Evolutionary conservation across 306 rosid species (phyloP).

Genomic region (Datisca glomerata): DNA sequence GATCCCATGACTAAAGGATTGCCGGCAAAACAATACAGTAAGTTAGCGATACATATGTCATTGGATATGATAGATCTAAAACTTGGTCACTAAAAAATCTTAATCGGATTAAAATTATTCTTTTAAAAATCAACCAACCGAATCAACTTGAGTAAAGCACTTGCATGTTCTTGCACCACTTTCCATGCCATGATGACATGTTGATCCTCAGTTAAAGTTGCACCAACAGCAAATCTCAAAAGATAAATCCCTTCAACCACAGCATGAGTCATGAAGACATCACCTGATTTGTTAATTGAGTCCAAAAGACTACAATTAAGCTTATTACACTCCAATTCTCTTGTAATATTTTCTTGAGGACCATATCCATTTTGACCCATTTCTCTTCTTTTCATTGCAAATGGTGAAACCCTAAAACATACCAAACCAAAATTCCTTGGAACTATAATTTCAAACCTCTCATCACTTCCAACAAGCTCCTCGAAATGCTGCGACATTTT

Average conservation of each 20-base stretch:
- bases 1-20: no score
- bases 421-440: slow-evolving; percentile 17
- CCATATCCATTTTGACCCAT: no score
- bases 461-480: slow-evolving; percentile 10
- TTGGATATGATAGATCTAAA: no score
- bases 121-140: no score
- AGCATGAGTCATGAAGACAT: slow-evolving; percentile 32
- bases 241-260: slow-evolving; percentile 20
- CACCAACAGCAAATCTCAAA: slow-evolving; percentile 34
- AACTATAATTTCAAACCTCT: slow-evolving; percentile 18
- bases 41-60: no score
- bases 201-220: slow-evolving; percentile 29
- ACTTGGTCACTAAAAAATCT: no score
- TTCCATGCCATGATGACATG: slow-evolving; percentile 30
- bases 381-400: background rate
- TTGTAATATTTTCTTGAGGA: no score
- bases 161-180: no score
- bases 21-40: no score
- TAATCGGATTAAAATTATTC: no score
- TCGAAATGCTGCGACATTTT: slow-evolving; percentile 18
- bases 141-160: no score
- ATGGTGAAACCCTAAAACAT: slow-evolving; percentile 14
- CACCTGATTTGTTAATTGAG: slow-evolving; percentile 27
- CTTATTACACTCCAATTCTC: slow-evolving; percentile 11
- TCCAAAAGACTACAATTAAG: slow-evolving; percentile 25